Base-by-base conservation (phyloP, 805 yeast genomes). In the Wickerhamomyces rabaulensis region DNA sequence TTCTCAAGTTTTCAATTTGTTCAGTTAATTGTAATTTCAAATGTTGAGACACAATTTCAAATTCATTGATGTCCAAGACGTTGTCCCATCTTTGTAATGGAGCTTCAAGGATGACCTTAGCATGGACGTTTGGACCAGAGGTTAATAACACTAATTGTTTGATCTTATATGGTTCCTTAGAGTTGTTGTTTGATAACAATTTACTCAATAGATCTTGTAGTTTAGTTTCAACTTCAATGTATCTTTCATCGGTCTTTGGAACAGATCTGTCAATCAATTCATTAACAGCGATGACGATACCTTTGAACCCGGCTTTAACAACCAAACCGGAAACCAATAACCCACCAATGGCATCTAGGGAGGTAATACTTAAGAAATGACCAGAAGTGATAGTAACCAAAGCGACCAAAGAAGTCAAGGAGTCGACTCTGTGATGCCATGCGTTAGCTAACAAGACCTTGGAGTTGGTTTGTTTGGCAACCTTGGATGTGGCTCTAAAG, bases 401-500 rank as follows among this genome's bases (percentile, higher is more conserved):
- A 0, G 98, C 97, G 8, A 92, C 98, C 20, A 85, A 73, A 0
- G 97, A 88, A 1, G 98, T 95, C 56, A 94, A 64, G 1, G 96
- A 85, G 62, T 94, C 99, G 10, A 92, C 94, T 52, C 99, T 76
- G 62, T 94, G 99, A 64, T 94, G 99, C 98, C 99, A 94, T 3
- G 99, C 99, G 61, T 94, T 94, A 4, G 99, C 99, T 42, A 88
- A 81, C 41, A 94, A 73, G 4, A 94, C 98, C 52, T 89, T 88
- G 0, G 97, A 89, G 60, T 87, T 86, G 25, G 88, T 77, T 50
- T 76, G 71, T 42, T 73, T 71, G 1, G 97, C 99, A 20, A 94
- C 80, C 50, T 80, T 79, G 66, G 83, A 76, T 0, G 99, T 94
- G 12, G 88, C 86, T 48, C 80, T 80, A 67, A 80, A 94, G 38